Evolutionary conservation across 2,329 filamentous ascomycete species (phyloP), one percentile per base, ranked within the genome.

Genomic region (Fusarium dimerum): DNA sequence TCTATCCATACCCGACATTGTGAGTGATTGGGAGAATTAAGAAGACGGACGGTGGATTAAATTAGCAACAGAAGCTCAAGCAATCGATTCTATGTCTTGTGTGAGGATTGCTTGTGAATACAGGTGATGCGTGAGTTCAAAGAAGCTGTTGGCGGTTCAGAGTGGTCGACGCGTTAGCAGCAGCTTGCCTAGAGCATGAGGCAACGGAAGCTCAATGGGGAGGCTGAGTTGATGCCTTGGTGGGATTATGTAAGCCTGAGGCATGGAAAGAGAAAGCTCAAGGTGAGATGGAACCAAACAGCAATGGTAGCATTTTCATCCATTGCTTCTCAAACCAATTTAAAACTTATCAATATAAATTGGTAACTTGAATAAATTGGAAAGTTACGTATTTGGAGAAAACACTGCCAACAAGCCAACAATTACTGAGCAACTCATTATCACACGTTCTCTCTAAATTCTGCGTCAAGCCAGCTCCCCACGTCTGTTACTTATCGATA

Each of bases 1-100:
- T 59, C 49, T 45, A 52, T 53, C 70, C 76, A 51, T 65, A 79
- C 80, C 78, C 73, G 79, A 81, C 80, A 82, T 82, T 67, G 68
- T 78, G 76, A 66, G 60, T 64, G 59, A 57, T 56, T 52, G 44
- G 40, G 51, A 50, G 59, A 59, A 60, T 58, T 61, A 45, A 39
- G 16, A 18, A 26, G 48, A 42, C 47, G 17, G 16, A 42, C 50
- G 34, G 52, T 16, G 45, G 42, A 41, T 18, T 39, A 54, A 49
- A 48, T 39, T 51, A 50, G 40, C 38, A 26, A 41, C 18, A 18
- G 45, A 52, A 59, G 48, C 58, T 61, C 52, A 50, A 52, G 42
- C 45, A 48, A 34, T 56, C 54, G 48, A 56, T 34, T 11, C 18
- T 2, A 17, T 48, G 48, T 55, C 52, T 49, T 20, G 29, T 30